Conservation (phyloP, 257 asterid genomes). For the Nicotiana otophora region DNA sequence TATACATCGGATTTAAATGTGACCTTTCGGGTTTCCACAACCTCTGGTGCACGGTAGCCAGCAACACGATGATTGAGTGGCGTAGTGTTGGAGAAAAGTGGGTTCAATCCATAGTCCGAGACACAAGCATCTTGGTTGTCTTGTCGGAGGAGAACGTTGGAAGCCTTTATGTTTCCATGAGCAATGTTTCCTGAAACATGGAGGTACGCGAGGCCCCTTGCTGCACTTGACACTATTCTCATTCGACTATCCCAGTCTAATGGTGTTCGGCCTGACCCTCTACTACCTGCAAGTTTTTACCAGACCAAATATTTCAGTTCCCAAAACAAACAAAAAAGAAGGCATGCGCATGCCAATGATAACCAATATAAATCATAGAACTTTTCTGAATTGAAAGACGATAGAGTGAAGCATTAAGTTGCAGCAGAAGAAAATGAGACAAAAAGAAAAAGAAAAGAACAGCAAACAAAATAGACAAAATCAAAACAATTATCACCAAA, state of each 20-base stretch:
- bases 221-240: constrained; percentile 63
- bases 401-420: too few species aligned
- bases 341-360: background rate
- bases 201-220: constrained; percentile 78
- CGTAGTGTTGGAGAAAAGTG: constrained; percentile 56
- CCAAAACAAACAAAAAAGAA: too few species aligned
- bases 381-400: too few species aligned
- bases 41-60: constrained; percentile 97
- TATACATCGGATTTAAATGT: constrained; percentile 78
- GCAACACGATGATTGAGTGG: constrained; percentile 59
- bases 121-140: constrained; percentile 52
- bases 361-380: background rate
- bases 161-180: constrained; percentile 94
- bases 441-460: constrained; percentile 2
- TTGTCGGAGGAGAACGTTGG: constrained; percentile 76
- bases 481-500: background rate
- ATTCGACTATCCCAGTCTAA: constrained; percentile 89
- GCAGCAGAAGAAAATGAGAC: background rate
- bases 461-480: background rate
- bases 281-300: constrained; percentile 50
- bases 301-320: background rate
- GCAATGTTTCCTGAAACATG: constrained; percentile 60
- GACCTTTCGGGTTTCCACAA: constrained; percentile 74
- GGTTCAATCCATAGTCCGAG: constrained; percentile 79
- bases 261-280: constrained; percentile 97